Base-by-base conservation (phyloP, 2,329 filamentous ascomycete genomes). In the Daldinia eschscholtzii region DNA sequence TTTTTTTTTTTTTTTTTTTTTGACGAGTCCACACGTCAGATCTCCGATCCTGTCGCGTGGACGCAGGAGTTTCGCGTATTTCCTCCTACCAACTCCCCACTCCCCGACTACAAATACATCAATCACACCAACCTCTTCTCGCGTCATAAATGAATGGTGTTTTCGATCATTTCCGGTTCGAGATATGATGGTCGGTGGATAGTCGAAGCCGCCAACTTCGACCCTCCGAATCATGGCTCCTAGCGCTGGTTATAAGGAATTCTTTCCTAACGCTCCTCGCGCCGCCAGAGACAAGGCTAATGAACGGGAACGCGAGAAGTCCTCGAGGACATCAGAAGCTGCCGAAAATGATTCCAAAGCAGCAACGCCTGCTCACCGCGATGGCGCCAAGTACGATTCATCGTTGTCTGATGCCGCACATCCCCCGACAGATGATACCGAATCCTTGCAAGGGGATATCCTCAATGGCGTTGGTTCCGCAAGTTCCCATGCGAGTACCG, bases 181-280 rank as follows among this genome's bases (percentile, higher is more conserved):
- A 82, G 82, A 83, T 83, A 88, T 83, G 84, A 88, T 87, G 87
- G 84, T 84, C 78, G 83, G 82, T 83, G 81, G 81, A 82, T 83
- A 83, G 83, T 79, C 74, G 82, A 79, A 82, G 79, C 81, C 82
- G 83, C 85, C 84, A 81, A 83, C 72, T 82, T 80, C 81, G 79
- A 81, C 76, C 76, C 75, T 82, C 85, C 90, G 84, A 83, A 93
- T 92, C 91, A 93, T 76, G 77, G 76, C 77, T 72, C 77, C 93
- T 89, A 93, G 92, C 85, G 91, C 91, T 84, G 90, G 91, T 83
- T 94, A 94, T 86, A 92, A 91, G 83, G 90, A 94, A 83, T 96
- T 93, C 87, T 94, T 94, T 82, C 92, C 92, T 75, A 89, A 91
- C 79, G 92, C 92, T 78, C 92, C 92, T 74, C 88, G 88, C 76